These are phyloP conservation scores for Aspergillus eucalypticola DNA, from an alignment of 2,329 filamentous ascomycete species.

Conservation along the genomic window DNA sequence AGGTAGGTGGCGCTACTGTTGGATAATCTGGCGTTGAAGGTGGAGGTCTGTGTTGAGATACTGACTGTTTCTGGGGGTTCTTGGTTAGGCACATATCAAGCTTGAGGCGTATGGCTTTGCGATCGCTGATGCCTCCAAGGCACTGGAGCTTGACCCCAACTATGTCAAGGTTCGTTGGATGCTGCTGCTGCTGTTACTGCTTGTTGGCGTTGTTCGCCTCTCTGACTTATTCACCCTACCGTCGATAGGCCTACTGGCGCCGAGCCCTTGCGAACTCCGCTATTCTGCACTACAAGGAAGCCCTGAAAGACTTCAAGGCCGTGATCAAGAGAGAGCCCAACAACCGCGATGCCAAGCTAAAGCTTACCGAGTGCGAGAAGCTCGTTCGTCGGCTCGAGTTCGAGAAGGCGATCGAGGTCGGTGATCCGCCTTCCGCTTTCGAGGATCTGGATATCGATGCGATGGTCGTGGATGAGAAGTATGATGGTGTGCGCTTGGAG, in stretches of 20 bases:
- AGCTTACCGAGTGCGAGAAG: conserved; percentile 91
- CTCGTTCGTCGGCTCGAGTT: conserved; percentile 90
- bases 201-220: not conserved
- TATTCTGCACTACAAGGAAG: conserved; percentile 84
- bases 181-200: no score
- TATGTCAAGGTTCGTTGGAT: conserved; percentile 74
- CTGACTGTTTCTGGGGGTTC: conserved; percentile 14
- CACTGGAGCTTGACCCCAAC: conserved; percentile 81
- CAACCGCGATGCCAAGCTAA: conserved; percentile 89
- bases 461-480: conserved; percentile 77
- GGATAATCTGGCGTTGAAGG: not conserved
- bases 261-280: conserved; percentile 89
- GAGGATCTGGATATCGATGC: conserved; percentile 85
- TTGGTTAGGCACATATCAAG: conserved; percentile 80
- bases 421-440: conserved; percentile 87
- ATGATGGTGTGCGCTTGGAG: conserved; percentile 77
- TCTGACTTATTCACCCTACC: conserved; percentile 1
- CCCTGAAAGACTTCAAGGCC: conserved; percentile 86
- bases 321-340: conserved; percentile 83
- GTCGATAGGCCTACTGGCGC: conserved; percentile 80
- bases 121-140: conserved; percentile 84
- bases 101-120: conserved; percentile 93
- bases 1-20: conserved; percentile 63
- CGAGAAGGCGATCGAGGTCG: conserved; percentile 89
- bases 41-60: not conserved